phyloP scores from a whole-genome alignment of 192 early-diverging fungal species.

The Umbelopsis sp. region DNA sequence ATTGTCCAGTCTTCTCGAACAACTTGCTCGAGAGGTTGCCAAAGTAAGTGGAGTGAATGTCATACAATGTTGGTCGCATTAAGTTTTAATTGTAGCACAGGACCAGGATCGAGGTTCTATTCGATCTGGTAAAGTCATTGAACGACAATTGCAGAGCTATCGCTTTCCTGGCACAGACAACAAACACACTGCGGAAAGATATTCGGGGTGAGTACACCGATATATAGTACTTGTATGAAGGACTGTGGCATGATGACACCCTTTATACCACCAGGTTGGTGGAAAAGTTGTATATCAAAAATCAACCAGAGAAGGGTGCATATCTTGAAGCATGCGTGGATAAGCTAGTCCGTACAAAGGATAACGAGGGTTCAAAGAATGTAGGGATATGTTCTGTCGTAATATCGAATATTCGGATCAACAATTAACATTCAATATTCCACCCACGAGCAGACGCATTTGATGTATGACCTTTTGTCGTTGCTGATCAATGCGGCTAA shows the following conservation, averaged over 20 bases:
- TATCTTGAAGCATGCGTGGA: neutral
- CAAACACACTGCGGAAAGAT: neutral
- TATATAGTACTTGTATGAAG: neutral
- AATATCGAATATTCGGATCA: neutral
- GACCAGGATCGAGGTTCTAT: neutral
- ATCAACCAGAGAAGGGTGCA: neutral
- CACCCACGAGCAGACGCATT: neutral
- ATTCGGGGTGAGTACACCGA: neutral
- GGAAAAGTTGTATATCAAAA: neutral
- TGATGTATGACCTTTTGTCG: neutral
- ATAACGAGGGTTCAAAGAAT: neutral
- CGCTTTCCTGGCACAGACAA: conserved; percentile 4
- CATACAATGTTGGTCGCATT: neutral
- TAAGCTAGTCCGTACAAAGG: neutral
- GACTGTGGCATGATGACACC: neutral
- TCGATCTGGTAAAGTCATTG: neutral
- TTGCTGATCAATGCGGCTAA: conserved; percentile 2
- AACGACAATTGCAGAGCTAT: neutral
- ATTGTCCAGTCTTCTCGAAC: neutral
- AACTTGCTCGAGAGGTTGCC: neutral
- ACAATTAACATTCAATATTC: neutral
- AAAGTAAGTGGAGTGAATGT: neutral
- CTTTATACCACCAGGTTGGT: neutral
- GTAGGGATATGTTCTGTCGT: neutral
- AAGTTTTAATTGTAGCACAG: neutral